Conservation (phyloP, 2,329 filamentous ascomycete species). For the Fusarium coffeatum region DNA sequence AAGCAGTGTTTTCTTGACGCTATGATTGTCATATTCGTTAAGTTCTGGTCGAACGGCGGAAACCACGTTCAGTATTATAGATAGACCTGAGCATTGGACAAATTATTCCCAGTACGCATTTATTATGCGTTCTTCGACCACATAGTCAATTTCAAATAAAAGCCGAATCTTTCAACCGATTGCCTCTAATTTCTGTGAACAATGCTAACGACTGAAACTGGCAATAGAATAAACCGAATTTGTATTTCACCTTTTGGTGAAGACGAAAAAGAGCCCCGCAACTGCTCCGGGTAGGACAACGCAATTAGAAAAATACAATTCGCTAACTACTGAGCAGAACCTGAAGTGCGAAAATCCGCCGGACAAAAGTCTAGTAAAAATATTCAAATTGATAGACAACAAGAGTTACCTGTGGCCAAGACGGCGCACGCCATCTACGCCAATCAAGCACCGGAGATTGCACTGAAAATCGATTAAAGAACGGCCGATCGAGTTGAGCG, state of each 20-base stretch:
- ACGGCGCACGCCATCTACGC: slow-evolving; percentile 11
- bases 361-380: not conserved
- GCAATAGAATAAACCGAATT: not conserved
- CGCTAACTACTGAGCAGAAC: not conserved
- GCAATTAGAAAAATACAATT: not conserved
- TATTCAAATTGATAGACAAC: not conserved
- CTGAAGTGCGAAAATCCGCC: not conserved
- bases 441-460: slow-evolving; percentile 2
- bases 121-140: not conserved
- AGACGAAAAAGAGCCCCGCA: not conserved
- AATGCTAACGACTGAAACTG: not conserved
- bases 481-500: slow-evolving; percentile 35
- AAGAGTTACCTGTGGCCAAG: not conserved
- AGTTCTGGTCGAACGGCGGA: not conserved
- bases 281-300: not conserved
- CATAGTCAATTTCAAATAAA: slow-evolving; percentile 24
- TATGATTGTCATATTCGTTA: not conserved
- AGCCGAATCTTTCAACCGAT: not conserved
- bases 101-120: not conserved
- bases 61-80: not conserved
- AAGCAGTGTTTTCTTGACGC: not conserved
- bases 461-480: slow-evolving; percentile 15
- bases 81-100: not conserved
- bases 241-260: not conserved
- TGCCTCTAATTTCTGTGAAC: not conserved